Base-by-base conservation (phyloP, 129 eudicot species). In the Chrysanthemum seticuspe region DNA sequence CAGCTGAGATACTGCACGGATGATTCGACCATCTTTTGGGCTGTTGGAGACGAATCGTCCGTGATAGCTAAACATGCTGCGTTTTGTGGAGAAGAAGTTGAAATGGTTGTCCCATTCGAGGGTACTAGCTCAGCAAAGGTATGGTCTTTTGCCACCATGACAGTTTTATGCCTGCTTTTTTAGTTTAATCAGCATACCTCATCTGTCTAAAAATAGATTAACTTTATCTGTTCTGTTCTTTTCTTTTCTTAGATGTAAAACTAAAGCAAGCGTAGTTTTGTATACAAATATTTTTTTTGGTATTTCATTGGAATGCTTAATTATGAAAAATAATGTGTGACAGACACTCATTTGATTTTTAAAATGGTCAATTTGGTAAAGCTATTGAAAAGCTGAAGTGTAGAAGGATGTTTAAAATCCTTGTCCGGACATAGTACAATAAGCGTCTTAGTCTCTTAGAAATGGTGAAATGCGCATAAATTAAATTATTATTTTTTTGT, bases 1-100 rank as follows among this genome's bases (percentile, higher is more conserved):
- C 90, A 92, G 98, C 66, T 92, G 72, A 86, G 86, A 77, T 94
- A 94, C 71, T 89, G 81, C 77, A 74, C 78, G 25, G 97, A 94
- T 81, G 99, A 86, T 79, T 90, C 99, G 3, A 94, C 99, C n/a
- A 86, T 90, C 80, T 94, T 86, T 83, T 94, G 99, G 99, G 99
- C 99, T 13, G 67, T 85, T 57, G 99, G 99, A 65, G 68, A 83
- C 34, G 85, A 94, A 45, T 87, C 89, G 51, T 47, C 91, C 27
- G 91, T 88, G 76, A 88, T 94, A 77, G 96, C 88, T 15, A 60
- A 83, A 77, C 94, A 80, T 67, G 92, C 96, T 13, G 96, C 88
- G 76, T 68, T 79, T 64, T 89, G 92, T 31, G 98, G 98, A 62
- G 74, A 83, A 73, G 99, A 87, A 86, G 80, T 94, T 78, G 93